These are phyloP conservation scores for Entonaema liquescens DNA, from an alignment of 495 filamentous ascomycete species.

Conservation along the genomic window DNA sequence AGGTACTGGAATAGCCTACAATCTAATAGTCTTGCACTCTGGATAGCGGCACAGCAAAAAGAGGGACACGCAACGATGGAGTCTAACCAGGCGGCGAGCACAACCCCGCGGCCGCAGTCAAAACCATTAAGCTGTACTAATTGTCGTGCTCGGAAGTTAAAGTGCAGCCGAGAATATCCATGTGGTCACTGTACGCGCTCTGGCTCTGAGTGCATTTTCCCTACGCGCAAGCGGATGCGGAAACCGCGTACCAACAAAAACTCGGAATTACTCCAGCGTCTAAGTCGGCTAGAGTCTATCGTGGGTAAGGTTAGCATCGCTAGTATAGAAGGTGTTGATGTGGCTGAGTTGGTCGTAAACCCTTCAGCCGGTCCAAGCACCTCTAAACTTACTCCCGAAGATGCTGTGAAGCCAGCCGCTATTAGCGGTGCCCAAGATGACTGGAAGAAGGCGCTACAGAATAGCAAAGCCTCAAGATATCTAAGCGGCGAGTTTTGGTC, in stretches of 20 bases:
- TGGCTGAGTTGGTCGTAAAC: not conserved
- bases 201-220: slow-evolving; percentile 76
- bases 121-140: slow-evolving; percentile 71
- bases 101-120: slow-evolving; percentile 4
- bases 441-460: slow-evolving; percentile 30
- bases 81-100: not conserved
- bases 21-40: not conserved
- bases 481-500: slow-evolving; percentile 83
- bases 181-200: slow-evolving; percentile 77
- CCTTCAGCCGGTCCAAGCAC: slow-evolving; percentile 7
- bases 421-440: slow-evolving; percentile 18
- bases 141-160: slow-evolving; percentile 79
- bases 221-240: slow-evolving; percentile 64
- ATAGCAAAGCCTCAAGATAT: slow-evolving; percentile 60
- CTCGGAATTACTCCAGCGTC: slow-evolving; percentile 69
- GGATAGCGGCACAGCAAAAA: not conserved
- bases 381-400: slow-evolving; percentile 47
- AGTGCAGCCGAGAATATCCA: slow-evolving; percentile 70
- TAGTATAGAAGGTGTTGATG: slow-evolving; percentile 14
- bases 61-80: slow-evolving; percentile 15
- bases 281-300: slow-evolving; percentile 75
- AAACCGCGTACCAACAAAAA: slow-evolving; percentile 46
- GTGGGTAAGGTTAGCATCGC: slow-evolving; percentile 61
- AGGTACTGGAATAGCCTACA: not conserved
- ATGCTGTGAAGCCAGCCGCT: slow-evolving; percentile 47